phyloP scores from a whole-genome alignment of 2,329 filamentous ascomycete species.

The Elsinoe perseae region DNA sequence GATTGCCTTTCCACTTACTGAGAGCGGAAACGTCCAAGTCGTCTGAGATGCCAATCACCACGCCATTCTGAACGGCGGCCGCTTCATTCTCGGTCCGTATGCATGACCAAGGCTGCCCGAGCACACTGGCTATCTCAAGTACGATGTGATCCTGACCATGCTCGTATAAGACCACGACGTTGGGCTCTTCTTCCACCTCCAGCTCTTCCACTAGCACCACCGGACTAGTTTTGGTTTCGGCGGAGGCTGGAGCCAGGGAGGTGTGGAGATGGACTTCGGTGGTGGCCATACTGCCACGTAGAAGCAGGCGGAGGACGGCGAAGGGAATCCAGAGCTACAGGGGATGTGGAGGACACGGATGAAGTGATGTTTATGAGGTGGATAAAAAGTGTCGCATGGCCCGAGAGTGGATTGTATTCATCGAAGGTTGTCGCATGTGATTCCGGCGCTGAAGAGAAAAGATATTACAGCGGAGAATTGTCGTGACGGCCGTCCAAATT shows the following conservation, averaged over 20 bases:
- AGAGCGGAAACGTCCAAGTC: slow-evolving; percentile 52
- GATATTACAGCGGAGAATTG: slow-evolving; percentile 10
- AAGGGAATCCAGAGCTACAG: background rate
- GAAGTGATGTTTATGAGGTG: background rate
- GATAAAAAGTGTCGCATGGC: background rate
- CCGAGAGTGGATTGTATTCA: background rate
- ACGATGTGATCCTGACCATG: slow-evolving; percentile 66
- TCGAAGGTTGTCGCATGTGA: slow-evolving; percentile 10
- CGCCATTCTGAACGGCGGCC: slow-evolving; percentile 48
- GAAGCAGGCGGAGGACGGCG: background rate
- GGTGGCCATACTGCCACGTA: slow-evolving; percentile 18
- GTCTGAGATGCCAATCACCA: slow-evolving; percentile 60
- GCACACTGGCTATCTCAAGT: slow-evolving; percentile 65
- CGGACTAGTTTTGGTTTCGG: slow-evolving; percentile 15
- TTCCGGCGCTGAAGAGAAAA: background rate
- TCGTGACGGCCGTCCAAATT: slow-evolving; percentile 4
- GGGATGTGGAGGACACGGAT: background rate
- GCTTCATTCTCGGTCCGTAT: slow-evolving; percentile 50
- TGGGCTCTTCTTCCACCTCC: slow-evolving; percentile 31
- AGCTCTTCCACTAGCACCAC: slow-evolving; percentile 26
- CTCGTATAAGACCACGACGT: slow-evolving; percentile 55
- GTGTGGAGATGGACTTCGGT: slow-evolving; percentile 16
- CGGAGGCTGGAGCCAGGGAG: slow-evolving; percentile 15
- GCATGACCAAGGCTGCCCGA: slow-evolving; percentile 64
- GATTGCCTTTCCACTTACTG: slow-evolving; percentile 47